Evolutionary conservation across 257 asterid genomes (phyloP).

Genomic region (Thymus mandschuricus): DNA sequence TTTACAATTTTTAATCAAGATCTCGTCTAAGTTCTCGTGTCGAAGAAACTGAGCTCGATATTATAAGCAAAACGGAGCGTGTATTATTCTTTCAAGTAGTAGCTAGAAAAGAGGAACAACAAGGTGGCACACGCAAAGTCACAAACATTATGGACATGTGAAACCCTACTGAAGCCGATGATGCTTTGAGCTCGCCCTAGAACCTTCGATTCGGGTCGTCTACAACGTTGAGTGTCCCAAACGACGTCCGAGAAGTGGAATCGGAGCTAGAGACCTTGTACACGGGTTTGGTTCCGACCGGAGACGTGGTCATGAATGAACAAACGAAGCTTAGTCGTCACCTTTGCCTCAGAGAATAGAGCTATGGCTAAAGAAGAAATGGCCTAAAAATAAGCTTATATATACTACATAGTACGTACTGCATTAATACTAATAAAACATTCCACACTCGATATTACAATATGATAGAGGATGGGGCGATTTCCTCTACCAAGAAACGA

Average conservation of each 20-base stretch:
- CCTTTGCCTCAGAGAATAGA: background rate
- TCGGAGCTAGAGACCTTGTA: background rate
- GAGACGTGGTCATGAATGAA: background rate
- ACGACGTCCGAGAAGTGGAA: background rate
- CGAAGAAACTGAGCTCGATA: no score
- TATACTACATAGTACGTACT: no score
- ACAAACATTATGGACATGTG: background rate
- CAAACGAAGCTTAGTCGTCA: background rate
- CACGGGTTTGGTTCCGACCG: background rate
- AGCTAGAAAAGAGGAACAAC: no score
- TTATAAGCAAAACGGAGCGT: no score
- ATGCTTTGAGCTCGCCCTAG: background rate
- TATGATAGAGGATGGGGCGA: no score
- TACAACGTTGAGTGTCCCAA: background rate
- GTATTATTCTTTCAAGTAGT: no score
- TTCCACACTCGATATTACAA: no score
- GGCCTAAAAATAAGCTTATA: no score
- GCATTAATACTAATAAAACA: no score
- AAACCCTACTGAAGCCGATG: background rate
- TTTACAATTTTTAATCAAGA: no score
- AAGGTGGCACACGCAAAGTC: background rate
- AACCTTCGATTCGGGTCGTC: background rate
- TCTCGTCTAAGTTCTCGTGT: no score
- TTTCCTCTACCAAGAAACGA: no score
- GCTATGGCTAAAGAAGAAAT: background rate